Evolutionary conservation across 352 stramenopile species (phyloP), one percentile per base, ranked within the genome.

Genomic region (Peronospora destructor): DNA sequence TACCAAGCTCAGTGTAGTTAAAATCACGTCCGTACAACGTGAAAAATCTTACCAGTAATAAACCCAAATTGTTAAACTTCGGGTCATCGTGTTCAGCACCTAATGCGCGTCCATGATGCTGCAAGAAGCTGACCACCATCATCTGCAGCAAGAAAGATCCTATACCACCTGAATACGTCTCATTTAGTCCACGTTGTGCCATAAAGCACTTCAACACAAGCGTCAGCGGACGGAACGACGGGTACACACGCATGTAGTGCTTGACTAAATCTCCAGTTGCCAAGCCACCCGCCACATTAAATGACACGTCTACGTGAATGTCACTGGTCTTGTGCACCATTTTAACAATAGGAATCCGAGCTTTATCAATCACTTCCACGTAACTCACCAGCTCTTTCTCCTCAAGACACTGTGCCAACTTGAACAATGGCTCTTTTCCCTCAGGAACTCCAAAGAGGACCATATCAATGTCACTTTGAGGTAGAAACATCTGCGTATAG

Each of bases 121-220:
- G 95, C 32, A 98, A 66, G 53, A 96, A 97, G 54, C 85, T 95
- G 6, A 98, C 66, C 49, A 98, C 94, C 87, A 98, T 96, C 45
- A 98, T 73, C 64, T 97, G 90, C 32, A 97, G 54, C 57, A 98
- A 53, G 55, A 97, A 98, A 6, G 84, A 96, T 14, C 94, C 95
- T 7, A 98, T 76, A 5, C 95, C 95, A 9, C 95, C 95, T 10
- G 76, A 82, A 49, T 96, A 98, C 25, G 95, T 97, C 68, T 98
- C 89, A 61, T 98, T 98, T 19, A 97, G 64, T 11, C 78, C 84
- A 37, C 95, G 71, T 64, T 96, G 87, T 6, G 79, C 75, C 61
- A 98, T 71, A 66, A 98, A 98, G 61, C 98, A 97, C 69, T 98
- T 98, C 35, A 98, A 57, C 29, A 97, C 76, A 33, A 98, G 84